These are phyloP conservation scores for Malania oleifera DNA, from an alignment of 164 flowering plant species.

Conservation along the genomic window DNA sequence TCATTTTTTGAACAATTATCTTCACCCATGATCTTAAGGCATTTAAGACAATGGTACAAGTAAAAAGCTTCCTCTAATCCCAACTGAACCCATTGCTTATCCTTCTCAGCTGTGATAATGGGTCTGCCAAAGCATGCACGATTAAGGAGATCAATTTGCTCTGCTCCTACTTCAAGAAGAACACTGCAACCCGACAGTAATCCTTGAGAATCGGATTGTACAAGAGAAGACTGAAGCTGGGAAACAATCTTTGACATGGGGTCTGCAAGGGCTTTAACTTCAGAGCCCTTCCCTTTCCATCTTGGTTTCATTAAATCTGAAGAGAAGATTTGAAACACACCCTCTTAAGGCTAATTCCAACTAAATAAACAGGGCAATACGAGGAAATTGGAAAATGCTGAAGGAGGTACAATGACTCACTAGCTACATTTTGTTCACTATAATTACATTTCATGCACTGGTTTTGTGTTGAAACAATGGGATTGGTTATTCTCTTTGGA, in stretches of 20 bases:
- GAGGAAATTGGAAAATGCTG: too few species aligned
- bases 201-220: constrained; percentile 38
- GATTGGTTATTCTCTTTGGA: too few species aligned
- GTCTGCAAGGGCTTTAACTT: constrained; percentile 50
- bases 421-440: too few species aligned
- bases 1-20: constrained; percentile 15
- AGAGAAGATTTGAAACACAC: neutral
- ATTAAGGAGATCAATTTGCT: constrained; percentile 38
- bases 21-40: constrained; percentile 36
- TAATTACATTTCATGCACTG: too few species aligned
- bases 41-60: constrained; percentile 38
- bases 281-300: constrained; percentile 55
- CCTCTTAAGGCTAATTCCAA: too few species aligned
- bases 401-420: too few species aligned
- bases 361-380: too few species aligned
- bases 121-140: constrained; percentile 60
- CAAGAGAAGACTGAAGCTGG: constrained; percentile 40
- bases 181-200: constrained; percentile 47
- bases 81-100: constrained; percentile 60
- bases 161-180: constrained; percentile 38
- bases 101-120: constrained; percentile 38
- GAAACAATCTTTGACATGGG: constrained; percentile 60
- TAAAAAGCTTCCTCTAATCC: constrained; percentile 63
- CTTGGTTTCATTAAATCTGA: constrained; percentile 32
- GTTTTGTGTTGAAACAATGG: too few species aligned